Evolutionary conservation across 2,329 filamentous ascomycete species (phyloP).

Genomic region (Pseudogymnoascus sp.): DNA sequence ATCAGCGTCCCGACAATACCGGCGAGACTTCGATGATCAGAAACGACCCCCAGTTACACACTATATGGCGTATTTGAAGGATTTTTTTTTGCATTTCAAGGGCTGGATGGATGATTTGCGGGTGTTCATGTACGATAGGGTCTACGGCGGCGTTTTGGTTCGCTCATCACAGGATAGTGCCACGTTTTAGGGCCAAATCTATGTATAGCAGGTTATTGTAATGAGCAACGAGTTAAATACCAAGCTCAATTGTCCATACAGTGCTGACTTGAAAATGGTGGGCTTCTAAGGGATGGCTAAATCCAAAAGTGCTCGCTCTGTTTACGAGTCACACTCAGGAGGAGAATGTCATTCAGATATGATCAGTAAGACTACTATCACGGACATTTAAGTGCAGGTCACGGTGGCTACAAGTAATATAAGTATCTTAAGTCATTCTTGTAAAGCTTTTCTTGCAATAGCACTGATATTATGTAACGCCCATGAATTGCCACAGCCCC

Average conservation of each 20-base stretch:
- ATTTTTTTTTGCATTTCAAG: slow-evolving; percentile 3
- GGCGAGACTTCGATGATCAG: neutral
- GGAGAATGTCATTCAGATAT: neutral
- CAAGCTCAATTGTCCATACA: neutral
- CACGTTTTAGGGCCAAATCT: neutral
- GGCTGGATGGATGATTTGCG: slow-evolving; percentile 1
- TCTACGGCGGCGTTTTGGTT: slow-evolving; percentile 5
- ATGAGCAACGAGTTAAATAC: slow-evolving; percentile 7
- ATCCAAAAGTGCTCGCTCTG: neutral
- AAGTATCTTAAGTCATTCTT: slow-evolving; percentile 21
- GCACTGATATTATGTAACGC: slow-evolving; percentile 25
- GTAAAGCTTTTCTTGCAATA: slow-evolving; percentile 24
- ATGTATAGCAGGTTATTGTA: slow-evolving; percentile 5
- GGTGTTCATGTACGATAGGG: slow-evolving; percentile 6
- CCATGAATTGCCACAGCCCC: slow-evolving; percentile 25
- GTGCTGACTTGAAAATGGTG: neutral
- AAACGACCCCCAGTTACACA: slow-evolving; percentile 9
- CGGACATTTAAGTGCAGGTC: neutral
- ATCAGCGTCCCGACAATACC: slow-evolving; percentile 32
- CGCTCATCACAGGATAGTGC: slow-evolving; percentile 2
- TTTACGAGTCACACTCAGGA: neutral
- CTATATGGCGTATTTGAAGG: slow-evolving; percentile 11
- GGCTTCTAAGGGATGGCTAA: neutral
- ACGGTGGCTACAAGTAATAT: slow-evolving; percentile 2
- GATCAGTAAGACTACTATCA: neutral